Evolutionary conservation across 83 land plant genomes (phyloP).

Genomic region (Picea abies): DNA sequence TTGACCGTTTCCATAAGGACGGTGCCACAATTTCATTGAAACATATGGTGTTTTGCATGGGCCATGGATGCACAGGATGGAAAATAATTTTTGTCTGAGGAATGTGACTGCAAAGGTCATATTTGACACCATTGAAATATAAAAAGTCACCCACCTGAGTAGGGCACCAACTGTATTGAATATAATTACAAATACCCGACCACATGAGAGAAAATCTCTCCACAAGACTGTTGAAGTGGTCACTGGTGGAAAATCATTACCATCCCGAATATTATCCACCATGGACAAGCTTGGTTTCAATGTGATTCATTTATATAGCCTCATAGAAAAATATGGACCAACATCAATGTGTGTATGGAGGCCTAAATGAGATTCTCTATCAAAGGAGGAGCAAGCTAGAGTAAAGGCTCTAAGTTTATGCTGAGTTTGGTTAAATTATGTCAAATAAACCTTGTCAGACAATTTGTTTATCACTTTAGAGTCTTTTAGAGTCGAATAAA

Average conservation of each 20-base stretch:
- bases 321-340: too few relatives aligned
- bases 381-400: conserved; percentile 49
- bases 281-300: conserved; percentile 81
- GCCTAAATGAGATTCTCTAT: conserved; percentile 77
- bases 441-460: too few relatives aligned
- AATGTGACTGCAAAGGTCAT: conserved; percentile 63
- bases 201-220: conserved; percentile 34
- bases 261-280: conserved; percentile 50
- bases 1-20: too few relatives aligned
- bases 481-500: too few relatives aligned
- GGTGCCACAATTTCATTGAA: too few relatives aligned
- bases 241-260: conserved; percentile 87
- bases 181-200: conserved; percentile 59
- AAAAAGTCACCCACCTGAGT: conserved; percentile 78
- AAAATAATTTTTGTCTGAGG: too few relatives aligned
- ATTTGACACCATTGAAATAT: conserved; percentile 47
- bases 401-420: too few relatives aligned
- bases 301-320: conserved; percentile 68
- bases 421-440: too few relatives aligned
- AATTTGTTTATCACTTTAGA: too few relatives aligned
- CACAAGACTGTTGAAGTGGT: conserved; percentile 55
- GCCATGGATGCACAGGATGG: too few relatives aligned
- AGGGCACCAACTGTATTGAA: too few relatives aligned
- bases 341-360: conserved; percentile 69
- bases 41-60: too few relatives aligned